Percentiles rank a stretch among this genome's conserved stretches.
These are phyloP conservation scores for Fraxinus greggii DNA, from an alignment of 305 asterid genomes.

Conservation along the genomic window DNA sequence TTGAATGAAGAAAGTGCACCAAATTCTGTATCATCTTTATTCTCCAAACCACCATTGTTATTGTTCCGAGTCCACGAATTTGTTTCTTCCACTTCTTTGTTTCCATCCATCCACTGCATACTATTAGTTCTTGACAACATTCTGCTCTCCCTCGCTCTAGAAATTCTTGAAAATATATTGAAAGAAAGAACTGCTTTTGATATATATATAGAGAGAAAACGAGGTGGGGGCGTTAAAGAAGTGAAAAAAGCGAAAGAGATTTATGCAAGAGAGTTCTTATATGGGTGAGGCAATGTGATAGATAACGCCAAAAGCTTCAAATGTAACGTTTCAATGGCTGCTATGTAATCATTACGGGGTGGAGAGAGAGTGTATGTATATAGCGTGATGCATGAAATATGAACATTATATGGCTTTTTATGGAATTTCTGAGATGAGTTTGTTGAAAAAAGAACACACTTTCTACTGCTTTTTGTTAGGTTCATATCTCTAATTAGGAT, in stretches of 20 bases:
- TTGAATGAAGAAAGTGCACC: slow-evolving; percentile 59
- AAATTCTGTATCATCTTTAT: slow-evolving; percentile 51
- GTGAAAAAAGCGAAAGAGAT: slow-evolving; percentile 38
- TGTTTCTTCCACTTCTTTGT: slow-evolving; percentile 38
- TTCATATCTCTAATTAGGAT: slow-evolving; percentile 32
- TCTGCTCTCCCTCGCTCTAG: not conserved
- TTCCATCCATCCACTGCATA: slow-evolving; percentile 68
- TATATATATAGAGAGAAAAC: slow-evolving; percentile 10
- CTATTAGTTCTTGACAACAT: slow-evolving; percentile 67
- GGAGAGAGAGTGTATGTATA: not conserved
- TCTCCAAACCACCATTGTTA: slow-evolving; percentile 21
- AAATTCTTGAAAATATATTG: not conserved
- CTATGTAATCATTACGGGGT: not conserved
- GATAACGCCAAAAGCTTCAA: slow-evolving; percentile 33
- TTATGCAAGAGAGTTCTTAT: slow-evolving; percentile 34
- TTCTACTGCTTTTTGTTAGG: slow-evolving; percentile 26
- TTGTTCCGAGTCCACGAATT: slow-evolving; percentile 49
- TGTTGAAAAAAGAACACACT: slow-evolving; percentile 29
- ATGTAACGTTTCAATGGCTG: slow-evolving; percentile 34
- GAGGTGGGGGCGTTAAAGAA: slow-evolving; percentile 12
- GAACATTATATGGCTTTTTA: not conserved
- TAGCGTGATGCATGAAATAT: not conserved
- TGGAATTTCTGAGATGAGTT: slow-evolving; percentile 25
- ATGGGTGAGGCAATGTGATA: slow-evolving; percentile 21
- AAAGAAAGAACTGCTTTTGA: not conserved